Base-by-base conservation (phyloP, 148 eudicot genomes). In the Chenopodium album region DNA sequence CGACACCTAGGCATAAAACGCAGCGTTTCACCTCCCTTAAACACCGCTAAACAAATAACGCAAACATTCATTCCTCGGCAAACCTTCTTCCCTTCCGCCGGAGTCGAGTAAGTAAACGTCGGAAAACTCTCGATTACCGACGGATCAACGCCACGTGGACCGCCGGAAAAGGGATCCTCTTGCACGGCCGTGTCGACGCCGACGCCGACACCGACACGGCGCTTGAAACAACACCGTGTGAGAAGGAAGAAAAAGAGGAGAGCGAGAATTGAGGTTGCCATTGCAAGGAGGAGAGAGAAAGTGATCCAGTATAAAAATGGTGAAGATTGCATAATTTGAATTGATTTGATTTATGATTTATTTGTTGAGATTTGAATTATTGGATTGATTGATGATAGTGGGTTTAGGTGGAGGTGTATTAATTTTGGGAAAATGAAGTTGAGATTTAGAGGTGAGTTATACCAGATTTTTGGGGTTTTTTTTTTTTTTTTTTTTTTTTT, bases 41-140 rank as follows among this genome's bases (percentile, higher is more conserved):
- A 83, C 11, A 79, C 82, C n/a, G 76, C 90, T 56, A 93, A 70
- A 54, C 88, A 86, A 74, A 86, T 81, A 17, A 82, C 88, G 56
- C 84, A 80, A 9, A 85, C 87, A 9, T 59, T 44, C 84, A 85
- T 81, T 19, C 86, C 83, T 8, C 80, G 75, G 71, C 87, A 85
- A 50, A 41, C 64, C 62, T 74, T 68, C 76, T 54, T 85, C 9
- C 87, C 84, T 20, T 78, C 79, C 32, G 68, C 63, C 23, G 48
- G 44, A 19, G 44, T 41, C 44, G 60, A 16, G 84, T 85, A 85
- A 63, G 63, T 68, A 32, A 81, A 65, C 26, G 22, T 59, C 9
- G 84, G 75, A 13, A 85, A 85, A 13, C 71, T 56, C 66, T 85
- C 87, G n/a, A 85, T 75, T 6, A 85, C 76, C 9, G 71, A 10